Conservation (phyloP, 805 yeast genomes). For the Yamadazyma ubonensis region DNA sequence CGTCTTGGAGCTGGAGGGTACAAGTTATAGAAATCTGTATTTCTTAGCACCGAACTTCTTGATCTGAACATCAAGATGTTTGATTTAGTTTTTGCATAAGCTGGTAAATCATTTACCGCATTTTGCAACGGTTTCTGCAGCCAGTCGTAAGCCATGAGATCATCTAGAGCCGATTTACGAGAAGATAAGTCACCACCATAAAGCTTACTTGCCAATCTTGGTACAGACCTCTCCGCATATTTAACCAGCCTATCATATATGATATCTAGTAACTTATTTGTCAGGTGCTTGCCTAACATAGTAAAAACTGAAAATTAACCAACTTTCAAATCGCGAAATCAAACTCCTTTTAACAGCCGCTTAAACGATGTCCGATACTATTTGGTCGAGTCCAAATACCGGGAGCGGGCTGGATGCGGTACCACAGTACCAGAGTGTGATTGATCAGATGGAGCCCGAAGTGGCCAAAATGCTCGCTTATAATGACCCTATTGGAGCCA, state of each 20-base stretch:
- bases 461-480: slow-evolving; percentile 33
- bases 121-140: slow-evolving; percentile 19
- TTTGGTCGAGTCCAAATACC: slow-evolving; percentile 35
- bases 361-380: slow-evolving; percentile 33
- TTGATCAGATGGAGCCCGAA: slow-evolving; percentile 43
- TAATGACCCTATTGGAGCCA: slow-evolving; percentile 14
- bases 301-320: not conserved
- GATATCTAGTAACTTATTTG: not conserved
- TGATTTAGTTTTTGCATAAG: slow-evolving; percentile 14
- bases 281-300: not conserved
- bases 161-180: not conserved
- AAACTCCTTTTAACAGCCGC: slow-evolving; percentile 4
- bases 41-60: slow-evolving; percentile 34
- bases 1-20: slow-evolving; percentile 36
- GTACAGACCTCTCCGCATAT: not conserved
- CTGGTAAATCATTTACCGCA: slow-evolving; percentile 28
- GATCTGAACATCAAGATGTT: slow-evolving; percentile 40
- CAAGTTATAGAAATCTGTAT: slow-evolving; percentile 40
- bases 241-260: not conserved
- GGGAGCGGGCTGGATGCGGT: slow-evolving; percentile 5
- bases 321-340: not conserved
- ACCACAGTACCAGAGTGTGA: slow-evolving; percentile 25
- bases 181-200: not conserved
- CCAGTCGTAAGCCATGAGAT: slow-evolving; percentile 1
- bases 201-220: not conserved